Evolutionary conservation across 2,329 filamentous ascomycete genomes (phyloP), one percentile per base, ranked within the genome.

Genomic region (Xylaria sp.): DNA sequence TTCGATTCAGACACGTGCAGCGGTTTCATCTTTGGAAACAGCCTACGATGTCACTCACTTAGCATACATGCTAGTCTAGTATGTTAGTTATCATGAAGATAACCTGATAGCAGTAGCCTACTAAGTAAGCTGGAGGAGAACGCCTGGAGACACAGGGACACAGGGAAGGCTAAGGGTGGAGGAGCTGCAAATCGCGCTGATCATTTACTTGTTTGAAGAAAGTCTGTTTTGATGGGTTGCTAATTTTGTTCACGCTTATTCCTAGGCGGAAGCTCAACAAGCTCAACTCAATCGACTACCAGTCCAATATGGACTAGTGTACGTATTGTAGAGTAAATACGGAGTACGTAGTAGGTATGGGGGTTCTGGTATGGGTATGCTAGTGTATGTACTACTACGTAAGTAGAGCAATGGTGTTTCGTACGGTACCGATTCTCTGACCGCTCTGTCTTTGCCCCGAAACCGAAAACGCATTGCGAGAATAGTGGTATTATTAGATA

Each of bases 191-290:
- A 51, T 65, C 57, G 12, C 9, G 62, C 51, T 58, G 66, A 66
- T 65, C 66, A 51, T 63, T 44, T 32, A 32, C 65, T 57, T 50
- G 48, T 60, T 63, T 29, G 16, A 57, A n/a, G 6, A 44, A 63
- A 68, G 60, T 48, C 50, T 55, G 55, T 23, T 23, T 59, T 27
- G 13, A 35, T 35, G 16, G 23, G 66, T 47, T 69, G 32, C 63
- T 69, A 65, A 69, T 69, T 59, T 61, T 54, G 51, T 55, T 44
- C 18, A 66, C 50, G 51, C 63, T 64, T 65, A 48, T 68, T 59
- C 23, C 35, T 47, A 23, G 29, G 44, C 23, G 44, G 63, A 35
- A 47, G 63, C 62, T 59, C 32, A 51, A 37, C 29, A 35, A 47
- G 63, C 62, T 59, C 32, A 51, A 37, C 29, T 18, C 18, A 42